Evolutionary conservation across 345 rosid species (phyloP).

Genomic region (Salix purpurea): DNA sequence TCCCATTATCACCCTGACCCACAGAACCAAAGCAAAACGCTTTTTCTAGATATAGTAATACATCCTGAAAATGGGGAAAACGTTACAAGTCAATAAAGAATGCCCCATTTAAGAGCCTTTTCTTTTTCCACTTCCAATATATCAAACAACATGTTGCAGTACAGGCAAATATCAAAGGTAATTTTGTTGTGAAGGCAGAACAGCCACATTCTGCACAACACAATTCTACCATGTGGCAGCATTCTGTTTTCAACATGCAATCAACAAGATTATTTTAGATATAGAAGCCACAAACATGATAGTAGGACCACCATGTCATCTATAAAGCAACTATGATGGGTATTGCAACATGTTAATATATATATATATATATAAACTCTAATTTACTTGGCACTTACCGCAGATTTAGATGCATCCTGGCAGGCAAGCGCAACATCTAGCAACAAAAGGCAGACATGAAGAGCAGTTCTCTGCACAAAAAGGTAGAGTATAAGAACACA

Average conservation of each 20-base stretch:
- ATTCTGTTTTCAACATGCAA: background rate
- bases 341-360: background rate
- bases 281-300: background rate
- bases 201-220: background rate
- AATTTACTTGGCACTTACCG: conserved; percentile 45
- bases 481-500: conserved; percentile 22
- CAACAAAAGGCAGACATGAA: conserved; percentile 76
- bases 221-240: background rate
- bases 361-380: background rate
- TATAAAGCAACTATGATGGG: background rate
- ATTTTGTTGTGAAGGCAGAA: background rate
- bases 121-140: background rate
- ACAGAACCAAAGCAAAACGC: conserved; percentile 57
- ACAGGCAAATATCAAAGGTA: background rate
- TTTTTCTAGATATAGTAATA: conserved; percentile 69
- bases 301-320: background rate
- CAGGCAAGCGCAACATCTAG: conserved; percentile 85
- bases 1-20: conserved; percentile 66
- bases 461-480: conserved; percentile 67
- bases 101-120: background rate
- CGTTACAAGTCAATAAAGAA: conserved; percentile 1
- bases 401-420: conserved; percentile 68
- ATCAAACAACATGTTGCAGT: background rate
- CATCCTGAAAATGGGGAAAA: conserved; percentile 51
- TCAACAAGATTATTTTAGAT: background rate